Evolutionary conservation across 768 basidiomycete genomes (phyloP), one percentile per base, ranked within the genome.

Genomic region (Mycena filopes): DNA sequence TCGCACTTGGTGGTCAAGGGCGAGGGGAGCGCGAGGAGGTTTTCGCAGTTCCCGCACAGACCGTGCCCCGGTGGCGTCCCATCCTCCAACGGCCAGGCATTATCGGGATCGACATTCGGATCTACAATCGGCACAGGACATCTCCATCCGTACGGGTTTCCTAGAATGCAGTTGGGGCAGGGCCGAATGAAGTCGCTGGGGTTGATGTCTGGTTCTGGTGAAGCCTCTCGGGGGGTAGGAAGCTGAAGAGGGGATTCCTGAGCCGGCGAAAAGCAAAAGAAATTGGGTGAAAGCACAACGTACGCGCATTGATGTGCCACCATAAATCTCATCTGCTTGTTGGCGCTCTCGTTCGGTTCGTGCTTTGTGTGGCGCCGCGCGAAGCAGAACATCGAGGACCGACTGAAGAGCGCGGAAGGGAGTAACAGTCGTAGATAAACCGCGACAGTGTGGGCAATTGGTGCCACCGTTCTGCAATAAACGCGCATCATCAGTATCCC

Each of bases 11-110:
- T 86, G n/a, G 93, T 93, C 33, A 87, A 77, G 16, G 94, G 94
- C 15, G 94, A 92, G 33, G 78, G 81, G 4, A 90, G 76, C 28
- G 92, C 91, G 26, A 94, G 85, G 6, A 94, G 73, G 71, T 86
- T 92, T 77, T 94, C 94, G 72, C 93, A 95, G 72, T 93, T 92
- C 31, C 91, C 94, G 67, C 94, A 95, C 70, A 87, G 86, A 13
- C 80, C 87, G 68, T 95, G 94, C 21, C 93, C 94, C 1, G 92
- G 90, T 3, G 94, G 94, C 7, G 83, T 70, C 40, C 94, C 94
- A 53, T 93, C 87, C 40, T 94, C 92, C 31, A 91, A 76, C 62
- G 83, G 88, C 91, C 92, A 94, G 4, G 92, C 93, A 69, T 86
- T 82, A 28, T 91, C 91, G 3, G 86, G 78, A 74, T 94, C 90